Base-by-base conservation (phyloP, 805 yeast genomes). In the Limtongia smithiae region DNA sequence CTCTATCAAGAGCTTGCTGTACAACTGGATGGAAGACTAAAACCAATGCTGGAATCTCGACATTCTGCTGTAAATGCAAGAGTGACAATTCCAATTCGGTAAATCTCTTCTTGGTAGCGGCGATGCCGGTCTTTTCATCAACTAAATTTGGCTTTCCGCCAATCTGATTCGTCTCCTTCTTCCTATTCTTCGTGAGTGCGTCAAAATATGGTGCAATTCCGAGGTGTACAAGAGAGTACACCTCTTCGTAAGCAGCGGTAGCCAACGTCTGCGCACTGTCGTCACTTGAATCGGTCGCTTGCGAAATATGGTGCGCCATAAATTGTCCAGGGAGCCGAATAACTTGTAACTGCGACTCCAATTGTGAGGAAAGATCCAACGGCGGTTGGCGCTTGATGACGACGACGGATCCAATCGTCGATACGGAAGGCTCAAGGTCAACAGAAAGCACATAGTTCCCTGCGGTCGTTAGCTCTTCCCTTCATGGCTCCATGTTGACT, bases 161-260 rank as follows among this genome's bases (percentile, higher is more conserved):
- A 30, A 27, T 7, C 15, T 25, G 37, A 7, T 41, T 17, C 22
- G 38, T 49, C 24, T 52, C 46, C 2, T 36, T 44, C n/a, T 59
- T 48, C 24, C 50, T 48, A 2, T 36, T 44, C n/a, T 59, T 48
- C 18, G 69, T 57, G 42, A 77, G 63, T 7, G 76, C 71, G 37
- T 85, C 86, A 61, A 89, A 83, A 55, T 81, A 79, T 0, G 93
- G 86, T 0, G 80, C 72, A 20, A 88, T 70, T 1, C 89, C 94
- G 33, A 77, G 67, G 45, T 75, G 76, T 20, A 88, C 65, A 24
- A 90, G 65, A 0, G 79, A 69, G 57, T 80, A 72, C n/a, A 89
- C 61, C 24, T 73, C 71, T 41, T 82, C 83, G 49, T 75, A 75
- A 1, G 73, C 59, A 25, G 54, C 24, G 27, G 50, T 55, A 6